Base-by-base conservation (phyloP, 345 rosid genomes). In the Populus nigra region DNA sequence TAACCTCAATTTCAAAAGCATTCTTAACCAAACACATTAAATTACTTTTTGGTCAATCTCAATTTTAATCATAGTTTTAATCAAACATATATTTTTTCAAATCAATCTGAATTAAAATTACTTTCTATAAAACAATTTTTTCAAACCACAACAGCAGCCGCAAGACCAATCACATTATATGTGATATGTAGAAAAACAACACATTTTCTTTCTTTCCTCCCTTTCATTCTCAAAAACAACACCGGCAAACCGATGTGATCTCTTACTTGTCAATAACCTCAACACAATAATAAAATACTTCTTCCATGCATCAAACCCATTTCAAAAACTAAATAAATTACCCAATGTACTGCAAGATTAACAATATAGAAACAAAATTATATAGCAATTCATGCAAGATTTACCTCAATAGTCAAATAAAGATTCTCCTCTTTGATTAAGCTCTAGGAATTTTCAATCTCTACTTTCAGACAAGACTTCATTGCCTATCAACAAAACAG, bases 151-250 rank as follows among this genome's bases (percentile, higher is more conserved):
- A n/a, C n/a, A n/a, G n/a, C n/a, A n/a, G n/a, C n/a, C n/a, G n/a
- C n/a, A n/a, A n/a, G n/a, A n/a, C n/a, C n/a, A n/a, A n/a, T n/a
- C n/a, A n/a, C n/a, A n/a, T n/a, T n/a, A n/a, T n/a, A n/a, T n/a
- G n/a, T n/a, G n/a, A n/a, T n/a, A 53, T 96, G 99, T 77, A 96
- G 90, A 80, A 96, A 92, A 73, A 96, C 97, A 72, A 96, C 78
- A 66, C 97, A 96, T 57, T 84, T 91, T 82, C 71, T 92, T 63
- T 81, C 77, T 59, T 18, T 72, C 23, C 67, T 62, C 41, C 79
- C 84, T 78, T 90, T 91, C 86, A 89, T 71, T 68, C 93, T 93
- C 83, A 93, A 66, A 65, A 91, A 88, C 25, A 96, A 79, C 59
- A 96, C 70, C 17, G 97, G 97, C 83, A 93, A 69, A 29, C 87